Percentiles rank a stretch among this genome's conserved stretches.
These are phyloP conservation scores for Sapria himalayana DNA, from an alignment of 345 rosid species.

Conservation along the genomic window DNA sequence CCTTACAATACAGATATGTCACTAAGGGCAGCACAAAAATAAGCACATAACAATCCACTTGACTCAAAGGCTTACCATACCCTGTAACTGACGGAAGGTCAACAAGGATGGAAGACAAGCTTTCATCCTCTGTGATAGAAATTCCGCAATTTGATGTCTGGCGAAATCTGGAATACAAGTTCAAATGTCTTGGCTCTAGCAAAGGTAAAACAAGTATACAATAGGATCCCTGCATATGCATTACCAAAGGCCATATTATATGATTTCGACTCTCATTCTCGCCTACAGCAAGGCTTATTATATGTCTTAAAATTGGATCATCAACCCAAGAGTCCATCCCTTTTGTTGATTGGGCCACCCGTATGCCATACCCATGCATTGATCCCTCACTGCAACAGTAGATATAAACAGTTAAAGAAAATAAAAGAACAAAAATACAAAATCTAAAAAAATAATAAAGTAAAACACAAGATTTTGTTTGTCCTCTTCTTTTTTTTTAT, in stretches of 20 bases:
- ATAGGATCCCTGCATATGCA: constrained; percentile 47
- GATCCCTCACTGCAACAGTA: constrained; percentile 59
- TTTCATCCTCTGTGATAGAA: constrained; percentile 41
- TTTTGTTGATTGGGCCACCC: constrained; percentile 37
- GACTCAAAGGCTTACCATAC: constrained; percentile 74
- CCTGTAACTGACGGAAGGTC: constrained; percentile 91
- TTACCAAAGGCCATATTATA: constrained; percentile 55
- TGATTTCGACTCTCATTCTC: constrained; percentile 25
- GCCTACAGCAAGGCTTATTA: constrained; percentile 35
- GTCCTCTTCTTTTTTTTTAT: too few species aligned
- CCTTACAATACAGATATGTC: too few species aligned
- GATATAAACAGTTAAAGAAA: not conserved
- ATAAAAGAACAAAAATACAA: not conserved
- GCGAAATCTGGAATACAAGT: constrained; percentile 27
- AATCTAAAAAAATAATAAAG: not conserved
- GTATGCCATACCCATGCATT: constrained; percentile 47
- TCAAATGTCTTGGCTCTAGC: constrained; percentile 50
- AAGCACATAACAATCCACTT: too few species aligned
- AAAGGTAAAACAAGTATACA: constrained; percentile 51
- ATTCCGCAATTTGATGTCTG: constrained; percentile 62
- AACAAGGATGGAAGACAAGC: constrained; percentile 63
- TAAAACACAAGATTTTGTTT: too few species aligned
- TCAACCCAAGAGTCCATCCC: constrained; percentile 95
- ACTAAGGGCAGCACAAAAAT: too few species aligned
- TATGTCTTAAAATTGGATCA: constrained; percentile 69